Conservation (phyloP, 768 basidiomycete species). For the Collybiopsis luxurians region DNA sequence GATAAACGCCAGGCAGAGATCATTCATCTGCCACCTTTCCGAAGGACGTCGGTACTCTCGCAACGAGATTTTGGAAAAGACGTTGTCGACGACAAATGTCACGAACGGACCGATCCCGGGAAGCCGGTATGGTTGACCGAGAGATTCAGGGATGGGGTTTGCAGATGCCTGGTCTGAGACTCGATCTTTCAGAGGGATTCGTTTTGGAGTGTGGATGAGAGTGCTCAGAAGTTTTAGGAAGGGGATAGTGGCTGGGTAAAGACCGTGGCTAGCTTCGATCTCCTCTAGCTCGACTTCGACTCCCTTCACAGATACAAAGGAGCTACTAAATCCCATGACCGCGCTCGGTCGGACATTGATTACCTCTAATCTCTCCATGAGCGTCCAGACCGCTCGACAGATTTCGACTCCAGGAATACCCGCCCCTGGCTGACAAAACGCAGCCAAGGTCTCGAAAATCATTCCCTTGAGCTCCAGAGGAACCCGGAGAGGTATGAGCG, state of each 20-base stretch:
- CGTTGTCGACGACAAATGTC: constrained; percentile 86
- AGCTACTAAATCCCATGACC: constrained; percentile 35
- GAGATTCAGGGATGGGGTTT: constrained; percentile 74
- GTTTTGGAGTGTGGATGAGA: constrained; percentile 81
- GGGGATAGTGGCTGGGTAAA: constrained; percentile 88
- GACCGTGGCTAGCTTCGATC: constrained; percentile 71
- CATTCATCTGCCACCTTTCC: constrained; percentile 86
- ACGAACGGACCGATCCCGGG: constrained; percentile 82
- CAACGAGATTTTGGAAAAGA: constrained; percentile 73
- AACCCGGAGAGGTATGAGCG: constrained; percentile 75
- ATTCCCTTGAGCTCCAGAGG: constrained; percentile 90
- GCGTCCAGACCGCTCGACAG: constrained; percentile 77
- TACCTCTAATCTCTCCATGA: constrained; percentile 83
- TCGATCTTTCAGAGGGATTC: constrained; percentile 58
- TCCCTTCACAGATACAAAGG: constrained; percentile 64
- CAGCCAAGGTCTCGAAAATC: constrained; percentile 74
- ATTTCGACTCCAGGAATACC: constrained; percentile 73
- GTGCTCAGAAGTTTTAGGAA: constrained; percentile 82
- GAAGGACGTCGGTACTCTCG: constrained; percentile 73
- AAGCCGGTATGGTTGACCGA: constrained; percentile 78
- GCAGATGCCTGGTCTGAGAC: constrained; percentile 54
- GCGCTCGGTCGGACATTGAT: constrained; percentile 63
- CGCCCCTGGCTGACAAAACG: constrained; percentile 82
- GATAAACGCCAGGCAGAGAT: constrained; percentile 79
- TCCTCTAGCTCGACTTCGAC: constrained; percentile 87